Evolutionary conservation across 495 filamentous ascomycete genomes (phyloP), one percentile per base, ranked within the genome.

Genomic region (Penicillium paradoxum): DNA sequence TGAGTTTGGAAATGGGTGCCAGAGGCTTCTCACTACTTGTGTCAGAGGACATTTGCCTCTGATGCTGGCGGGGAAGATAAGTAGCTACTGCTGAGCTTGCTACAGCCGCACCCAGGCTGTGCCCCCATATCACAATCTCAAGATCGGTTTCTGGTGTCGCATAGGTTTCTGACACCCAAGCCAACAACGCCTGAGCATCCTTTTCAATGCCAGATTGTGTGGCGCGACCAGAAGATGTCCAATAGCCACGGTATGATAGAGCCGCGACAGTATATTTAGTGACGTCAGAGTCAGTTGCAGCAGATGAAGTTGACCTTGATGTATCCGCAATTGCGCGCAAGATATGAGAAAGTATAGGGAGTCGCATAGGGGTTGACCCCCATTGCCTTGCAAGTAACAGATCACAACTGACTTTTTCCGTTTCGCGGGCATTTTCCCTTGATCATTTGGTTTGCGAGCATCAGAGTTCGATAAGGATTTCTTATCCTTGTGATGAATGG

Each of bases 161-260:
- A 41, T 70, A 73, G 0, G 51, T 79, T 51, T 63, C 44, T 25
- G 67, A 68, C 32, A 81, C 77, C 73, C 78, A 83, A n/a, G 68
- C 53, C 41, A 85, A 66, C 37, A 83, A 79, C 7, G 84, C 84
- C 41, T 76, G 70, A 1, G 83, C 76, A 65, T 90, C 88, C 18
- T 71, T 66, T 48, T 83, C 76, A 40, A 91, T 80, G 1, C 87
- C 88, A 4, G 63, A 67, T 60, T 89, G 83, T 3, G 84, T 83
- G 6, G 84, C 76, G 3, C 82, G 74, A 14, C 89, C 88, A 3
- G 77, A 75, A 2, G 86, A 91, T 14, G 79, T 89, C 89, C 89
- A 92, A 63, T 86, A 92, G 18, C 86, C 86, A 49, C 86, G 81
- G 59, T 89, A 89, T 27, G 86, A 89, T 18, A 89, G 62, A 19